phyloP scores from a whole-genome alignment of 176 grass and related monocot genomes.

The Areca catechu region DNA sequence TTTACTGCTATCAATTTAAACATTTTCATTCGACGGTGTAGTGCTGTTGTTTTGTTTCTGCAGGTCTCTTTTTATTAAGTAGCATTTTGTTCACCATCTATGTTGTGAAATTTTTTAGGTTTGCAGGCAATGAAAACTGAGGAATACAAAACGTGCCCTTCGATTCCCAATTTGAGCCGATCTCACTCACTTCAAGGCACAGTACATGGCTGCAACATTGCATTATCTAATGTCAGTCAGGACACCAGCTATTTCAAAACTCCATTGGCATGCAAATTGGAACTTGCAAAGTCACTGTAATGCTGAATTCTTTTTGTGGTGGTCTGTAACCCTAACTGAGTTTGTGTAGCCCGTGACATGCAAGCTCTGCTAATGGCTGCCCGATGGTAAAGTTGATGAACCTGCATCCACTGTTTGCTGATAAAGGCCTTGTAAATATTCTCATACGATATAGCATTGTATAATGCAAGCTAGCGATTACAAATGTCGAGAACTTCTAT shows the following conservation, averaged over 20 bases:
- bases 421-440: no score
- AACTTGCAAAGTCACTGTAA: slow-evolving; percentile 7
- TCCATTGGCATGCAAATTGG: slow-evolving; percentile 21
- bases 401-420: no score
- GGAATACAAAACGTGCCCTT: slow-evolving; percentile 4
- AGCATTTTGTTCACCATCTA: no score
- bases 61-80: no score
- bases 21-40: no score
- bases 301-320: slow-evolving; percentile 25
- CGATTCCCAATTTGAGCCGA: neutral
- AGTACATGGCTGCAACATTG: neutral
- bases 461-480: no score
- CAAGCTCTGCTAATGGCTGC: slow-evolving; percentile 3
- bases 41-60: no score
- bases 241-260: slow-evolving; percentile 23
- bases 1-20: no score
- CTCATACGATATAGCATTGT: no score
- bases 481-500: no score
- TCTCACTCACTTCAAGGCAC: neutral
- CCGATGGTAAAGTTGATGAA: no score
- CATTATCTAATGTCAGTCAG: slow-evolving; percentile 8
- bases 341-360: slow-evolving; percentile 19
- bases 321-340: slow-evolving; percentile 22
- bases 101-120: neutral
- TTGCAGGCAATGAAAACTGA: slow-evolving; percentile 8